Evolutionary conservation across 2,329 filamentous ascomycete species (phyloP).

Genomic region (Xylaria sp.): DNA sequence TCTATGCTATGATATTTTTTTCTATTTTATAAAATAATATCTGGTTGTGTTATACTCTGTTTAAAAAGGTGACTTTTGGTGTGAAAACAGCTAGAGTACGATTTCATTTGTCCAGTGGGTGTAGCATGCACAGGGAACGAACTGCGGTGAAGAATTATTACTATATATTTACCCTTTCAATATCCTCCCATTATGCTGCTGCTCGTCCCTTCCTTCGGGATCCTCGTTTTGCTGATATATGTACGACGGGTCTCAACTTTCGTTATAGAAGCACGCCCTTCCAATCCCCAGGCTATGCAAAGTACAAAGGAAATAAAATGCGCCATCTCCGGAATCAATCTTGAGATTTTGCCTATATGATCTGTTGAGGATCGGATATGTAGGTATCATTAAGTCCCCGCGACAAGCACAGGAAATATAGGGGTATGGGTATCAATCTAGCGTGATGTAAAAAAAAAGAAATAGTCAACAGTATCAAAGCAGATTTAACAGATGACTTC

Average conservation of each 20-base stretch:
- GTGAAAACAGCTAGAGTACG: too few relatives aligned
- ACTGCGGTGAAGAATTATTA: slow-evolving; percentile 31
- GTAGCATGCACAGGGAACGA: slow-evolving; percentile 2
- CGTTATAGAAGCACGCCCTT: slow-evolving; percentile 33
- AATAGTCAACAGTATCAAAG: slow-evolving; percentile 41
- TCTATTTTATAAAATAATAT: too few relatives aligned
- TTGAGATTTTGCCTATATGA: slow-evolving; percentile 27
- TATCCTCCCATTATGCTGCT: slow-evolving; percentile 26
- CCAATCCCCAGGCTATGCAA: slow-evolving; percentile 35
- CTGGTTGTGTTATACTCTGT: too few relatives aligned
- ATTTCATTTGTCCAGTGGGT: too few relatives aligned
- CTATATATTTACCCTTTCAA: slow-evolving; percentile 32
- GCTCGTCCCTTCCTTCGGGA: slow-evolving; percentile 9
- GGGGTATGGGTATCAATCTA: slow-evolving; percentile 43
- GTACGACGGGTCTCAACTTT: slow-evolving; percentile 27
- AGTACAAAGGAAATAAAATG: slow-evolving; percentile 36
- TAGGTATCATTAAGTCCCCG: slow-evolving; percentile 38
- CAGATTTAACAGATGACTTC: slow-evolving; percentile 27
- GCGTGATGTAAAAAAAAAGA: slow-evolving; percentile 34
- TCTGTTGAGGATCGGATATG: slow-evolving; percentile 32
- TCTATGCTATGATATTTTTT: too few relatives aligned
- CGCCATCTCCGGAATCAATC: slow-evolving; percentile 33
- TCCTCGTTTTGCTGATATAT: slow-evolving; percentile 22
- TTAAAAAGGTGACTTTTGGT: too few relatives aligned
- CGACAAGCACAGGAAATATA: slow-evolving; percentile 31